A percentile compares a stretch with the other conserved stretches of the same genome.
Conservation (phyloP, 345 rosid genomes). For the Citrus glauca region DNA sequence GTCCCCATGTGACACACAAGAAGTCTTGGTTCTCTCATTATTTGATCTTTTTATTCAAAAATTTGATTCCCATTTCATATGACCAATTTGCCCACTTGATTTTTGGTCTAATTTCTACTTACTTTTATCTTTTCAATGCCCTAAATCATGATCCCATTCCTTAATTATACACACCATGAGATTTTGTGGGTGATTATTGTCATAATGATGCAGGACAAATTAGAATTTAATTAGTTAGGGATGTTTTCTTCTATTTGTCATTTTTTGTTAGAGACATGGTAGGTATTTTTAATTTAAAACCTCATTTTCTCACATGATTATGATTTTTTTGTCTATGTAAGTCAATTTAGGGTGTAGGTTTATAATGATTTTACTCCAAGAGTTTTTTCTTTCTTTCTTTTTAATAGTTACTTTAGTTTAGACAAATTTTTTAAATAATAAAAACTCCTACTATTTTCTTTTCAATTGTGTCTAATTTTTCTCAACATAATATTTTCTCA, state of each 20-base stretch:
- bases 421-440: too few species aligned
- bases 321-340: too few species aligned
- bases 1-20: slow-evolving; percentile 1
- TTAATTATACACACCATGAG: neutral
- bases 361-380: too few species aligned
- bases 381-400: too few species aligned
- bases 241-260: neutral
- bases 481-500: too few species aligned
- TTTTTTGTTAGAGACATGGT: neutral
- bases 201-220: neutral
- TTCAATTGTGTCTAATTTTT: too few species aligned
- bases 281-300: neutral
- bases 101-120: neutral
- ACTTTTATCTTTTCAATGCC: neutral
- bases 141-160: neutral
- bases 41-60: slow-evolving; percentile 5
- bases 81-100: neutral
- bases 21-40: slow-evolving; percentile 4
- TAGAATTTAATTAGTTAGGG: too few species aligned
- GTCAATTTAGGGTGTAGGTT: too few species aligned
- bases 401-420: too few species aligned
- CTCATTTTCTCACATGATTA: neutral
- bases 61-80: neutral
- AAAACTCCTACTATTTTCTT: too few species aligned
- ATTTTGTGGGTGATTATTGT: neutral